phyloP scores from a whole-genome alignment of 441 rosid species.

The Adansonia gregorii region DNA sequence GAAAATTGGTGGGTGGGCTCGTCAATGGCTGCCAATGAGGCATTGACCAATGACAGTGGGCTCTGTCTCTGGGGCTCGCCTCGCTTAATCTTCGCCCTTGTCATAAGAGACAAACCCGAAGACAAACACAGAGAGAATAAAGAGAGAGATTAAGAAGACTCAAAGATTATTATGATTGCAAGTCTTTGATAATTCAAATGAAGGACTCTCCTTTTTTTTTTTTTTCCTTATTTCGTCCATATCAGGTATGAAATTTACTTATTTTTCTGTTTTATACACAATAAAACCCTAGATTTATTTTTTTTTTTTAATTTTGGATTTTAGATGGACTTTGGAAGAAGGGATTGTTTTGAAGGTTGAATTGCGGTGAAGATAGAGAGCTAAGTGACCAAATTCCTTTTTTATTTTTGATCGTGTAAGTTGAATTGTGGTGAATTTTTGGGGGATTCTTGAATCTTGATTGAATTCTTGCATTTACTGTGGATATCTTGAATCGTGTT shows the following conservation, averaged over 20 bases:
- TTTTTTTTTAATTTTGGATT: background rate
- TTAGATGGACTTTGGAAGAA: constrained; percentile 25
- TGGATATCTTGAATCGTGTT: constrained; percentile 40
- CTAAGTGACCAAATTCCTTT: constrained; percentile 14
- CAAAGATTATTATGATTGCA: constrained; percentile 19
- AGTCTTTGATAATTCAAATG: constrained; percentile 20
- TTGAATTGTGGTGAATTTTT: constrained; percentile 31
- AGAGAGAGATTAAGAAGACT: constrained; percentile 3
- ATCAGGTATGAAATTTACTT: constrained; percentile 36
- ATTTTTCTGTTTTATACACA: background rate
- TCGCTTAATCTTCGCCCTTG: background rate
- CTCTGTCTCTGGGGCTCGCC: background rate
- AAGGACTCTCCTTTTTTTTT: constrained; percentile 5
- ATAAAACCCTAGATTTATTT: constrained; percentile 39
- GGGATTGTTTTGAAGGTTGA: constrained; percentile 27
- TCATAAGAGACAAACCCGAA: background rate
- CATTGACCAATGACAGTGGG: background rate
- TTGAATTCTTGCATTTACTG: constrained; percentile 27
- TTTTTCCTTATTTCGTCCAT: constrained; percentile 19
- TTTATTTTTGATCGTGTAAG: constrained; percentile 27
- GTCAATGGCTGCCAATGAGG: background rate
- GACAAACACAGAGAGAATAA: background rate
- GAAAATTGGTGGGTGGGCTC: background rate
- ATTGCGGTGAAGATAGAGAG: constrained; percentile 29
- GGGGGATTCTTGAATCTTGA: constrained; percentile 26